Base-by-base conservation (phyloP, 2,329 filamentous ascomycete genomes). In the Sporothrix inflata region DNA sequence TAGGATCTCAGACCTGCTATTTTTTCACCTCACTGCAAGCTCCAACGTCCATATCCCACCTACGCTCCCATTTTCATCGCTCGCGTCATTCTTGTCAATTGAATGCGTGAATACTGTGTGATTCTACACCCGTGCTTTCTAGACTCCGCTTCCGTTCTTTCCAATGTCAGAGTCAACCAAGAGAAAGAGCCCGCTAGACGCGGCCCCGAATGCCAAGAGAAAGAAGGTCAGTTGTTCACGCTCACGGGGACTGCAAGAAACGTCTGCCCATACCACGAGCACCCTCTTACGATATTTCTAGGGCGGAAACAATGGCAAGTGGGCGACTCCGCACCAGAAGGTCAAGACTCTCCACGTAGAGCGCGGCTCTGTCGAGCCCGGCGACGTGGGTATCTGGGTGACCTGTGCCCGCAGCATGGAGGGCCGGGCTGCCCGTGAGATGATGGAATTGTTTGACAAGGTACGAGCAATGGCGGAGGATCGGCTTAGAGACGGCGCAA, bases 301-400 rank as follows among this genome's bases (percentile, higher is more conserved):
- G 85, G 83, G 84, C 47, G 87, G 88, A 71, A 85, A 83, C 71
- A 81, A 81, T 72, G 87, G 87, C 12, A 88, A 85, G 78, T 91
- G 89, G 89, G 85, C 86, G 77, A 91, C 89, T 34, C 82, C 89
- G 16, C 85, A 88, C 73, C 88, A 90, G 61, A 83, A 42, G 21
- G 65, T 85, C 76, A 89, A 86, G 77, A 75, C 83, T 57, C 81
- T 82, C 24, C 79, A 81, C 68, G 79, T 81, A 73, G 81, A 81
- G 75, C 84, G 84, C 53, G 84, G 81, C 51, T 78, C 80, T 14
- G 81, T 94, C 65, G 88, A 92, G 76, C 84, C 90, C 5, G 91
- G 92, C 5, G 91, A 94, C 77, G 84, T 86, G 69, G 92, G 92
- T 5, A 89, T 95, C 73, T 95, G 92, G 91, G 90, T 91, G 38